Evolutionary conservation across 805 yeast species (phyloP).

Genomic region (Lachancea mirantina): DNA sequence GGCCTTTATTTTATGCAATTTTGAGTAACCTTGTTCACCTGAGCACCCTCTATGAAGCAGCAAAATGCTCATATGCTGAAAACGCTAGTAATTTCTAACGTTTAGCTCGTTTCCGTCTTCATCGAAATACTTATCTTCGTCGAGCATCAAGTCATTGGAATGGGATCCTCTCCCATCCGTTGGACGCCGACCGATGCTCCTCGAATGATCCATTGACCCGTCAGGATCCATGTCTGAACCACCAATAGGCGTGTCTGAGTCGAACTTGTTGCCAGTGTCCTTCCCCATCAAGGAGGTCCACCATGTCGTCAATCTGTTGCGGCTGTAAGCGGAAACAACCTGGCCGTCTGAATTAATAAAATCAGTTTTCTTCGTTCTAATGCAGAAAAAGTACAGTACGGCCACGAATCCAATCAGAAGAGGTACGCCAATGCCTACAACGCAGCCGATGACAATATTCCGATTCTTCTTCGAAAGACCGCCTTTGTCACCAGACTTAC

Average conservation of each 20-base stretch:
- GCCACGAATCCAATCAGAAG: slow-evolving; percentile 28
- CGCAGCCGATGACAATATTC: slow-evolving; percentile 58
- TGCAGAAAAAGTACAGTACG: slow-evolving; percentile 25
- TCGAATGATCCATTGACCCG: slow-evolving; percentile 2
- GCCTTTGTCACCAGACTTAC: slow-evolving; percentile 11
- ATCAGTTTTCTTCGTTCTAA: slow-evolving; percentile 27
- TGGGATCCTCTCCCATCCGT: slow-evolving; percentile 10
- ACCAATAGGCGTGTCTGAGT: slow-evolving; percentile 22
- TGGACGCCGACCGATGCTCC: slow-evolving; percentile 7
- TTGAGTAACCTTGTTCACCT: background rate
- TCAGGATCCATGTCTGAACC: slow-evolving; percentile 8
- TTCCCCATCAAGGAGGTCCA: slow-evolving; percentile 29
- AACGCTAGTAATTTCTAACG: slow-evolving; percentile 17
- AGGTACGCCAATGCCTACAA: slow-evolving; percentile 67
- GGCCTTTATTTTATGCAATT: slow-evolving; percentile 5
- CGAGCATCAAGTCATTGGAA: slow-evolving; percentile 17
- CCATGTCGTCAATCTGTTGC: slow-evolving; percentile 26
- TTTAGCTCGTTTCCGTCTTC: slow-evolving; percentile 20
- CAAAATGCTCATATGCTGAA: background rate
- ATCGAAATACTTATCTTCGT: slow-evolving; percentile 20
- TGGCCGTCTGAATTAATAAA: slow-evolving; percentile 33
- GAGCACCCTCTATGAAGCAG: background rate
- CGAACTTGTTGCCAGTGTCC: slow-evolving; percentile 18
- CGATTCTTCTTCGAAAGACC: slow-evolving; percentile 46
- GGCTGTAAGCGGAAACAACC: slow-evolving; percentile 30